Evolutionary conservation across 1,139 yeast species (phyloP), one percentile per base, ranked within the genome.

Genomic region (Wickerhamomyces sp.): DNA sequence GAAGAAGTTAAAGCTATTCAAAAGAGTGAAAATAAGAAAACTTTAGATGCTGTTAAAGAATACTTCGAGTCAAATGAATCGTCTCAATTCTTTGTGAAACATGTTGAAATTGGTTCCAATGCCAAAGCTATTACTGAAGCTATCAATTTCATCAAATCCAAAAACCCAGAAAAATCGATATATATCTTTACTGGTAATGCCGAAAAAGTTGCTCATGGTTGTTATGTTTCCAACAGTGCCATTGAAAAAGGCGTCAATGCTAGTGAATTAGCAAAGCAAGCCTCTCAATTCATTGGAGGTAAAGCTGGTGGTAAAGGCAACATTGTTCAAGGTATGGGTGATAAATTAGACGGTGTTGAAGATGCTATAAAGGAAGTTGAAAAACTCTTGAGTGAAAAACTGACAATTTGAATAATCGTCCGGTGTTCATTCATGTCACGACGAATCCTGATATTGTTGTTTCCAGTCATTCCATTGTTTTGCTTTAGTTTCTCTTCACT

Each of bases 241-340:
- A 68, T 81, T 48, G 73, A 72, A 38, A 78, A 83, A 62, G 92
- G 92, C 39, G 68, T 88, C 31, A 74, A 80, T 52, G 96, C 96
- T 29, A 68, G 77, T 46, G 89, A 77, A 25, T 74, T 89, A 51
- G 95, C 95, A 28, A 67, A 72, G 41, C 68, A 74, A 42, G 97
- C 86, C 34, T 70, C 90, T 36, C 66, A 69, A 39, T 71, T 74
- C 55, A 79, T 94, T 54, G 99, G 98, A 50, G 99, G 99, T 64
- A 87, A 85, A 63, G 95, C 96, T 44, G 99, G 99, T 66, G 99
- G 99, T 63, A 92, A 88, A 67, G 97, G 97, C 46, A 87, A 89
- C 53, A 81, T 90, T 44, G 88, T 89, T 51, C 98, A 92, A 70
- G 99, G 99, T 63, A 84, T 89, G 80, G 98, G 98, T 56, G 88